Evolutionary conservation across 345 rosid genomes (phyloP).

Genomic region (Erysimum cheiranthoides): DNA sequence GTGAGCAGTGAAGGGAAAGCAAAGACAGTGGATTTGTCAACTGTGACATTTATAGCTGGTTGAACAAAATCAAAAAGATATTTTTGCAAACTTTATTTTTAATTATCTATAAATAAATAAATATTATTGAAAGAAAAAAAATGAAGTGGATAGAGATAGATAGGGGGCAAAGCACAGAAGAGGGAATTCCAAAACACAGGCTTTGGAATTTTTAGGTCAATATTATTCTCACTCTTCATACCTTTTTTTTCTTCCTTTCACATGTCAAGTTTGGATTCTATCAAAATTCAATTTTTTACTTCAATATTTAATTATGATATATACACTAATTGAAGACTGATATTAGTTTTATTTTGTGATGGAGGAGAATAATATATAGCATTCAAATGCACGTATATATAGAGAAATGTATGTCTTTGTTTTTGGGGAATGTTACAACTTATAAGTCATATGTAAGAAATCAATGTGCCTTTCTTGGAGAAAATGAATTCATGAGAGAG

Average conservation of each 20-base stretch:
- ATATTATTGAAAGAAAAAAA: not conserved
- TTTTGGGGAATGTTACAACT: constrained; percentile 37
- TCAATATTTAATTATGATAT: not conserved
- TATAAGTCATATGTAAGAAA: constrained; percentile 38
- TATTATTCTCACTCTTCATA: constrained; percentile 36
- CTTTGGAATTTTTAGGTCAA: constrained; percentile 33
- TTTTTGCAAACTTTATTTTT: not conserved
- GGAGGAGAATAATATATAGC: not conserved
- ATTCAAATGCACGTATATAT: not conserved
- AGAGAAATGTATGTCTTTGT: constrained; percentile 6
- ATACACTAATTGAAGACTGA: not conserved
- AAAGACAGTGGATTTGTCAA: constrained; percentile 39
- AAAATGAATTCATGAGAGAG: constrained; percentile 30
- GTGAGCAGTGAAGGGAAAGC: constrained; percentile 58
- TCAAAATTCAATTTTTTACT: not conserved
- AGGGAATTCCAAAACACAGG: constrained; percentile 40
- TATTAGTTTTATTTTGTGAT: not conserved
- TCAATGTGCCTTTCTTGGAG: constrained; percentile 45
- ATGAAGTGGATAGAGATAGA: constrained; percentile 27
- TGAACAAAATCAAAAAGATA: constrained; percentile 13
- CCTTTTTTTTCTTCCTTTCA: constrained; percentile 36
- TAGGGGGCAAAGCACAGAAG: constrained; percentile 27
- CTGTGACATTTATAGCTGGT: constrained; percentile 56
- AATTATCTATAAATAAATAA: not conserved
- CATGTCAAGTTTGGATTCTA: constrained; percentile 36